Evolutionary conservation across 257 asterid species (phyloP).

Genomic region (Penstemon newberryi): DNA sequence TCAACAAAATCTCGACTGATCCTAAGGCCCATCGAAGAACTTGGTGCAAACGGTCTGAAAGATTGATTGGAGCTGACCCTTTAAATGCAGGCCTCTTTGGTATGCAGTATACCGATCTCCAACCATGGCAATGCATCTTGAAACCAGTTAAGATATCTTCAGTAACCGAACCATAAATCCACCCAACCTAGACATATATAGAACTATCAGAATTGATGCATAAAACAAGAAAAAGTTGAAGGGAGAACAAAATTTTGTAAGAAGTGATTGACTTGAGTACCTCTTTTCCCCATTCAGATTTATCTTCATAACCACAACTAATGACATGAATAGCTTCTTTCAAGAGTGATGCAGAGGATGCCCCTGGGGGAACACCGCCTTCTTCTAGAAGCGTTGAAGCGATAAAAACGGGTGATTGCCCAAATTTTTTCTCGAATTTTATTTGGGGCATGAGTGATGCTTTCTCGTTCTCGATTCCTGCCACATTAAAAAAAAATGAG

Average conservation of each 20-base stretch:
- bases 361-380: conserved; percentile 60
- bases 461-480: conserved; percentile 56
- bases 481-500: not conserved
- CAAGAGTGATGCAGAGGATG: conserved; percentile 60
- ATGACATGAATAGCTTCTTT: conserved; percentile 71
- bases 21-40: conserved; percentile 56
- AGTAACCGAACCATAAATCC: conserved; percentile 55
- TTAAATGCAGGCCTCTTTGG: conserved; percentile 51
- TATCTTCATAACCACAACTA: conserved; percentile 70
- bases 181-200: conserved; percentile 36
- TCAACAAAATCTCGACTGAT: conserved; percentile 48
- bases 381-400: conserved; percentile 62
- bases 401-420: conserved; percentile 64
- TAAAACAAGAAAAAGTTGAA: not conserved
- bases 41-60: conserved; percentile 47
- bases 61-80: conserved; percentile 54
- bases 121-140: conserved; percentile 56
- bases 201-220: not conserved
- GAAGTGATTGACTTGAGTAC: conserved; percentile 23
- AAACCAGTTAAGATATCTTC: conserved; percentile 54
- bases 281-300: conserved; percentile 84
- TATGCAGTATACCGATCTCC: conserved; percentile 58
- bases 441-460: conserved; percentile 57
- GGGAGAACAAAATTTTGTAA: conserved; percentile 1
- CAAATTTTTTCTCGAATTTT: conserved; percentile 62